Evolutionary conservation across 768 basidiomycete species (phyloP), one percentile per base, ranked within the genome.

Genomic region (Infundibulicybe gibba): DNA sequence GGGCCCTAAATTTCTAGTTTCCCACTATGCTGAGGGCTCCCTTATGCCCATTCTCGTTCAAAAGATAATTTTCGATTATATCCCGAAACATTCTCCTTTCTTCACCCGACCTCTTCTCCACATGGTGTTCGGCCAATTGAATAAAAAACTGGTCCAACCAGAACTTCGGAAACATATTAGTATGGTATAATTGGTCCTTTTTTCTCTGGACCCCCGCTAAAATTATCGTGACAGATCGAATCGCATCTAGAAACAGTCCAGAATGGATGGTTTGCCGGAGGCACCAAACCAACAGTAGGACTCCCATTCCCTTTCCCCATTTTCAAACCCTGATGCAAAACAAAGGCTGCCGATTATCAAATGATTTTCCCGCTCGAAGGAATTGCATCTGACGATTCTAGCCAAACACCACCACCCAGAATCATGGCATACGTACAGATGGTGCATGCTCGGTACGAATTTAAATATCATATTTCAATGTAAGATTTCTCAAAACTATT

Each of bases 21-120:
- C 50, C 2, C 52, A 58, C 40, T 58, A 57, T 35, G 56, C 56
- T 31, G 56, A 57, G 49, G 58, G 58, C 17, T 57, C 56, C 5
- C 44, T 59, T 8, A 69, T 70, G 68, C 73, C 73, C 9, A 43
- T 68, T 16, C 48, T 76, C 12, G 59, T 66, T 34, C 67, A 65
- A 44, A 63, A 65, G 43, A 47, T 64, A 16, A 52, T 70, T n/a
- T 66, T 67, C 33, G 52, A 51, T 40, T 32, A 64, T 2, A 55
- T 61, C 20, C 67, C 69, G 6, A 35, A 52, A 14, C 56, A 61
- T 15, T 52, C 66, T 2, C 68, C 72, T 0, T 65, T 69, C 47
- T 58, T 67, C 39, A 50, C 76, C 41, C 61, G 69, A 9, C 66
- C 69, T 12, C 33, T 71, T 16, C 50, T 68, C 30, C 62, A 47